These are phyloP conservation scores for Aureobasidium lini DNA, from an alignment of 2,329 filamentous ascomycete genomes.

Conservation along the genomic window DNA sequence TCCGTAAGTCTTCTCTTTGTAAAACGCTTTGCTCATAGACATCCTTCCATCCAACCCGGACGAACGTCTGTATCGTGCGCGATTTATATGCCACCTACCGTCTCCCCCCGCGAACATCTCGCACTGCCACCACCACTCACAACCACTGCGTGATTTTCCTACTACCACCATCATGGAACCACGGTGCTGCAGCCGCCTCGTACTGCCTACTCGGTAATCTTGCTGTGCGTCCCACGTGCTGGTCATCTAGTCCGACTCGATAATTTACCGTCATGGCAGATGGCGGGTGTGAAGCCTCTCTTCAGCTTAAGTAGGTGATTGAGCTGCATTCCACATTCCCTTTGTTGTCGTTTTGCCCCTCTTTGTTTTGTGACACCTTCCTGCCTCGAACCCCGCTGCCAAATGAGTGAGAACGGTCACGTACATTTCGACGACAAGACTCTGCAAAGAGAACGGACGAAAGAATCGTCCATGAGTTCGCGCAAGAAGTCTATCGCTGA, in stretches of 20 bases:
- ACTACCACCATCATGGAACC: background rate
- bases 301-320: conserved; percentile 4
- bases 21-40: background rate
- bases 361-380: background rate
- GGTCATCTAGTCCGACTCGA: background rate
- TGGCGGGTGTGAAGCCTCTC: background rate
- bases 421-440: conserved; percentile 5
- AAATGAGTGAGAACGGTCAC: conserved; percentile 3
- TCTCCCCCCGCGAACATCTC: background rate
- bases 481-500: conserved; percentile 10
- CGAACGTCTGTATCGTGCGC: conserved; percentile 3
- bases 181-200: background rate
- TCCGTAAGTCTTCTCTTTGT: background rate
- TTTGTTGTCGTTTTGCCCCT: background rate
- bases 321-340: conserved; percentile 5
- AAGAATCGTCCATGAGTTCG: background rate
- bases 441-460: conserved; percentile 3
- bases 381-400: background rate
- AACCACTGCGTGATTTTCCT: background rate
- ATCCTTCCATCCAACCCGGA: background rate
- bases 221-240: conserved; percentile 7
- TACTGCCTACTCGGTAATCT: background rate
- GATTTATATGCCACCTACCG: conserved; percentile 2
- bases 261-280: background rate
- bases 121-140: conserved; percentile 10